phyloP scores from a whole-genome alignment of 164 flowering plant genomes.

The Platanus orientalis region DNA sequence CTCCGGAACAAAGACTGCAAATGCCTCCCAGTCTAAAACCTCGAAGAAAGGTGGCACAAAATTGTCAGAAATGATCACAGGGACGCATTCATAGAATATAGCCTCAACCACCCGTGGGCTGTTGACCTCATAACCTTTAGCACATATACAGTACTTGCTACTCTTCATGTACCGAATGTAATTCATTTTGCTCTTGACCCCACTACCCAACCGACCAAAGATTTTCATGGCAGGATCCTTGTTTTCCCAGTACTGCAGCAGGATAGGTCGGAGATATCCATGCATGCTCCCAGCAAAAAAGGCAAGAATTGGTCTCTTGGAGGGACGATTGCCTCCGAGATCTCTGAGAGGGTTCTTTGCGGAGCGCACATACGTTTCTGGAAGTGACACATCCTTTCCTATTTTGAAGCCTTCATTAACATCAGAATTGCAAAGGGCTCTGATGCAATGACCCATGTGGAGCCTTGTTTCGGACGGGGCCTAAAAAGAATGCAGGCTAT shows the following conservation, averaged over 20 bases:
- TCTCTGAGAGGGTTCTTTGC: slow-evolving; percentile 35
- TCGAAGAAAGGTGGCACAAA: slow-evolving; percentile 75
- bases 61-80: slow-evolving; percentile 78
- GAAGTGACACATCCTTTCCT: slow-evolving; percentile 71
- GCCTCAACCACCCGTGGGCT: slow-evolving; percentile 75
- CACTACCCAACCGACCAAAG: slow-evolving; percentile 33
- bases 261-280: slow-evolving; percentile 52
- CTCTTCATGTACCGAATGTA: slow-evolving; percentile 60
- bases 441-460: slow-evolving; percentile 45
- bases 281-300: slow-evolving; percentile 78
- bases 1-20: slow-evolving; percentile 62
- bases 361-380: slow-evolving; percentile 45
- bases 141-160: no score
- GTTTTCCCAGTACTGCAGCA: slow-evolving; percentile 54
- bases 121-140: slow-evolving; percentile 71
- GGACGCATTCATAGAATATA: no score
- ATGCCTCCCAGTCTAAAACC: slow-evolving; percentile 69
- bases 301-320: slow-evolving; percentile 44
- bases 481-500: slow-evolving; percentile 20
- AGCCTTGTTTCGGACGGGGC: slow-evolving; percentile 52
- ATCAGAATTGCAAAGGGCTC: slow-evolving; percentile 73
- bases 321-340: slow-evolving; percentile 59
- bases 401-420: slow-evolving; percentile 50
- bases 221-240: slow-evolving; percentile 68
- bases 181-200: slow-evolving; percentile 29